Percentiles rank a stretch among this genome's conserved stretches.
Conservation (phyloP, 1,284 basidiomycete species). For the Fereydounia khargensis region DNA sequence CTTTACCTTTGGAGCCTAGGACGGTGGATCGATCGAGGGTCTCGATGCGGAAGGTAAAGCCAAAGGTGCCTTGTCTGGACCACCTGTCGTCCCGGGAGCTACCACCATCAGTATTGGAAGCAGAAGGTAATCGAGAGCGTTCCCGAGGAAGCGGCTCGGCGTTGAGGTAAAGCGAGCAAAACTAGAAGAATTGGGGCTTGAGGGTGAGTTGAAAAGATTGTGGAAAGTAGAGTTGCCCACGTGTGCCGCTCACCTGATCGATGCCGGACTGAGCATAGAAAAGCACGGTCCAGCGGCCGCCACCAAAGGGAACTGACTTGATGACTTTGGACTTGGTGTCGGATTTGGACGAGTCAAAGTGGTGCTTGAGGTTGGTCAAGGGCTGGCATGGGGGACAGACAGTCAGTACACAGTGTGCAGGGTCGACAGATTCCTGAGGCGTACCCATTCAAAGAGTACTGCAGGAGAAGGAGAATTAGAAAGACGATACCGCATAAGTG, state of each 20-base stretch:
- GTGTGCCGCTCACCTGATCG: slow-evolving; percentile 32
- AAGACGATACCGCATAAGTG: too few relatives aligned
- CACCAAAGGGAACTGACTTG: slow-evolving; percentile 50
- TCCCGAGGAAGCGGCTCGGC: slow-evolving; percentile 49
- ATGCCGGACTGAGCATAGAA: slow-evolving; percentile 50
- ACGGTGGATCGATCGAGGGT: slow-evolving; percentile 62
- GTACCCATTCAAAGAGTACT: too few relatives aligned
- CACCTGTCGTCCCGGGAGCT: slow-evolving; percentile 68
- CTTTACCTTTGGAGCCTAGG: slow-evolving; percentile 22
- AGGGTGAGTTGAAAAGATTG: too few relatives aligned
- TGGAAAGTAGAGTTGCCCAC: too few relatives aligned
- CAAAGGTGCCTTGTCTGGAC: slow-evolving; percentile 77
- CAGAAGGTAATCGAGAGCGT: too few relatives aligned
- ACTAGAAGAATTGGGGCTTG: too few relatives aligned
- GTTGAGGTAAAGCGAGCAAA: slow-evolving; percentile 50
- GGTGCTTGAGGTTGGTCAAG: slow-evolving; percentile 51
- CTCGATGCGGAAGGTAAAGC: slow-evolving; percentile 75
- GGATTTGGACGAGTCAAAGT: slow-evolving; percentile 57
- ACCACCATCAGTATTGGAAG: too few relatives aligned
- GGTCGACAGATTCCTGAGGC: too few relatives aligned
- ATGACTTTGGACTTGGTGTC: slow-evolving; percentile 58
- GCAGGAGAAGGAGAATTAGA: too few relatives aligned
- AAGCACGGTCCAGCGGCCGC: slow-evolving; percentile 44
- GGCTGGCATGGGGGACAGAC: slow-evolving; percentile 13
- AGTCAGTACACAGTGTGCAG: too few relatives aligned